Evolutionary conservation across 768 basidiomycete species (phyloP), one percentile per base, ranked within the genome.

Genomic region (Amanita exitialis): DNA sequence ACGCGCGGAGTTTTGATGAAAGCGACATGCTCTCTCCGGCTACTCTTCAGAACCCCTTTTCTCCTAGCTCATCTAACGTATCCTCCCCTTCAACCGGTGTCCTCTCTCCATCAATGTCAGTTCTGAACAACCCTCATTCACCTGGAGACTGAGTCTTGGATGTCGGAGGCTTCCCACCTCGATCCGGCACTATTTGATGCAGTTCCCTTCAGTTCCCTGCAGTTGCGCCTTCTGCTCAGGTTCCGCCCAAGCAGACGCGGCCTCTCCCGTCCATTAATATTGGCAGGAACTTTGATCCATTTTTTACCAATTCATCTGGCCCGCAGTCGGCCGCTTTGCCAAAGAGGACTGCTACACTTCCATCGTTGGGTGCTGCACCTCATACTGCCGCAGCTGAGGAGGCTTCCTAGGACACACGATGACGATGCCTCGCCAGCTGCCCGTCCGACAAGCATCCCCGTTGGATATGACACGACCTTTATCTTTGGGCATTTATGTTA

Each of bases 131-230:
- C 32, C 49, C 38, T 12, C 18, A 51, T 30, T 51, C 41, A 9
- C 49, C 42, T 7, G 37, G 35, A 27, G 12, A 42, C n/a, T n/a
- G 49, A 51, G 3, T 78, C 80, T 2, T 76, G 75, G 73, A 63
- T 69, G 52, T 80, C 77, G 3, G 64, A 75, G 27, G 51, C 25
- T 25, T 78, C 66, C 45, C 57, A 73, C 21, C 75, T 86, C 38
- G 81, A 83, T 59, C 68, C 69, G 54, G 76, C 76, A 9, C 64
- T 85, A 20, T 84, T 82, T 56, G 84, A 86, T 52, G 76, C 82
- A n/a, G 6, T 87, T 88, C 64, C 86, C 86, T 20, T 76, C 76
- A 30, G 84, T 87, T 4, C 85, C n/a, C 86, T 1, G 68, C 73
- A 43, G 69, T 68, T 15, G 62, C 71, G 4, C 75, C 77, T 15